phyloP scores from a whole-genome alignment of 2,329 filamentous ascomycete species.

The Grosmannia clavigera region DNA sequence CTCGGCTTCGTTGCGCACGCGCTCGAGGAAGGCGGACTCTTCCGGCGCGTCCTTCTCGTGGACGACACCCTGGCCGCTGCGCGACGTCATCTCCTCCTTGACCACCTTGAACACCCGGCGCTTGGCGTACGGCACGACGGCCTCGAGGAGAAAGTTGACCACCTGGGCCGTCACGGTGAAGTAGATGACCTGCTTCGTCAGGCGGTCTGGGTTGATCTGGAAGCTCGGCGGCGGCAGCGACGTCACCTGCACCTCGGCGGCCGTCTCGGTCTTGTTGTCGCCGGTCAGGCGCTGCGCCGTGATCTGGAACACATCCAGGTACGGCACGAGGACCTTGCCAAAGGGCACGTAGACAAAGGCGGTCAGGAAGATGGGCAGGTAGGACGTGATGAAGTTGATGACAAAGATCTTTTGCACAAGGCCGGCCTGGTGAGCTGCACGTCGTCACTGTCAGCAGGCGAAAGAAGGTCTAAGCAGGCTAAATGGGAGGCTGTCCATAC shows the following conservation, averaged over 20 bases:
- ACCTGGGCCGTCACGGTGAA: conserved; percentile 91
- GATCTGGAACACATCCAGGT: conserved; percentile 69
- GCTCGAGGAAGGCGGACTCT: conserved; percentile 66
- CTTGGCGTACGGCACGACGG: conserved; percentile 75
- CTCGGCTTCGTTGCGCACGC: conserved; percentile 72
- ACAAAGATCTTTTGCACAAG: conserved; percentile 90
- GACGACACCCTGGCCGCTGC: conserved; percentile 29
- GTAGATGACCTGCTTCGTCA: conserved; percentile 88
- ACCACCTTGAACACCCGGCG: conserved; percentile 66
- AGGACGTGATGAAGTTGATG: conserved; percentile 71
- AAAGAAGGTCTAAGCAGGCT: not conserved
- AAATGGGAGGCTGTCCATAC: conserved; percentile 20
- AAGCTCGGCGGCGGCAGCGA: conserved; percentile 33
- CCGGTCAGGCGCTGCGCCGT: conserved; percentile 65
- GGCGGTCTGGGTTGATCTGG: conserved; percentile 67
- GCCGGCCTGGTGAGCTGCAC: conserved; percentile 60
- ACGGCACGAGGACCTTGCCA: conserved; percentile 68
- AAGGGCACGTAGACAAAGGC: conserved; percentile 79
- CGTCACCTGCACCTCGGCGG: not conserved
- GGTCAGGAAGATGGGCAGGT: conserved; percentile 62
- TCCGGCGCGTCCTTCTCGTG: conserved; percentile 56
- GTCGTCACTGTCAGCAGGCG: not conserved
- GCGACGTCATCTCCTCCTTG: conserved; percentile 45
- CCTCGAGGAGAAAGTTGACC: conserved; percentile 74
- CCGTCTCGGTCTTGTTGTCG: conserved; percentile 39